Evolutionary conservation across 139 green algal species (phyloP).

Genomic region (Ettlia oleoabundans): DNA sequence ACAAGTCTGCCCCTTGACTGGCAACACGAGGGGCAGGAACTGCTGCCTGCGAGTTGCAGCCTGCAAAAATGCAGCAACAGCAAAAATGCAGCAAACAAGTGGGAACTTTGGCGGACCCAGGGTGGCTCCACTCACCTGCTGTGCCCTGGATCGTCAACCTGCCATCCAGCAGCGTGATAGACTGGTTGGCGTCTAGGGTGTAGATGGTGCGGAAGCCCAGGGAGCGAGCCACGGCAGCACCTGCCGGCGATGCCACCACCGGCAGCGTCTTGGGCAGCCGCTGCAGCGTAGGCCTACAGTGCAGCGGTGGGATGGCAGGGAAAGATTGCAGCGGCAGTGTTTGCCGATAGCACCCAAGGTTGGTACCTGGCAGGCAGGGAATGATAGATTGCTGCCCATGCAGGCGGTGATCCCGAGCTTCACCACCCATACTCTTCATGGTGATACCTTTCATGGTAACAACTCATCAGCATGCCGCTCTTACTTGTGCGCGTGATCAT

Average conservation of each 20-base stretch:
- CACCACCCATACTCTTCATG: neutral
- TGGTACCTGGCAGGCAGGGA: neutral
- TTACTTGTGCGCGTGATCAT: constrained; percentile 79
- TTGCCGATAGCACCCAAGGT: neutral
- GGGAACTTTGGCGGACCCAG: too few relatives aligned
- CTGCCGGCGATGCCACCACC: constrained; percentile 72
- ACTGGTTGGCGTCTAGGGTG: constrained; percentile 61
- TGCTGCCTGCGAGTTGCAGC: too few relatives aligned
- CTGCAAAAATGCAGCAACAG: too few relatives aligned
- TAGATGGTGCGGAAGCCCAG: constrained; percentile 76
- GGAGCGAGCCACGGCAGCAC: constrained; percentile 51
- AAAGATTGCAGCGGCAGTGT: neutral
- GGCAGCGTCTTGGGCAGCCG: constrained; percentile 64
- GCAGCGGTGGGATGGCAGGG: constrained; percentile 64
- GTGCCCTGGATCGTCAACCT: constrained; percentile 67
- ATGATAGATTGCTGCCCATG: neutral
- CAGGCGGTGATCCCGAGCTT: too few relatives aligned
- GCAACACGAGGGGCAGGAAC: too few relatives aligned
- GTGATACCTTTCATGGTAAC: neutral
- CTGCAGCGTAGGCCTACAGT: constrained; percentile 74
- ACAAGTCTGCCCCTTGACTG: too few relatives aligned
- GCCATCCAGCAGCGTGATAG: constrained; percentile 55
- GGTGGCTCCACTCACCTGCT: too few relatives aligned
- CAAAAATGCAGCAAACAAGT: too few relatives aligned
- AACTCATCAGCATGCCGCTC: neutral